phyloP scores from a whole-genome alignment of 2,329 filamentous ascomycete genomes.

The Hymenoscyphus linearis region DNA sequence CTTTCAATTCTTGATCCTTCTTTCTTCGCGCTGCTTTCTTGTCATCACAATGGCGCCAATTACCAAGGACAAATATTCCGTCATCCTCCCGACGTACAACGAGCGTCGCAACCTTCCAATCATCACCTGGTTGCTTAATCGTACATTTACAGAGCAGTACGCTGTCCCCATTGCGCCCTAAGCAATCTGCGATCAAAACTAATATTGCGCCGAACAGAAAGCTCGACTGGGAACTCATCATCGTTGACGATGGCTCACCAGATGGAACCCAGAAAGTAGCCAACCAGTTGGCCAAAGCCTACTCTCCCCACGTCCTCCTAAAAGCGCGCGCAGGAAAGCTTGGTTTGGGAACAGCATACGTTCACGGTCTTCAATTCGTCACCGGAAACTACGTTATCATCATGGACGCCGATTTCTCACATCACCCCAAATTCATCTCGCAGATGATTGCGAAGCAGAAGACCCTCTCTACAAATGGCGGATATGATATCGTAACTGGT shows the following conservation, averaged over 20 bases:
- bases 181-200: not conserved
- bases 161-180: constrained; percentile 26
- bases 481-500: constrained; percentile 95
- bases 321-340: constrained; percentile 76
- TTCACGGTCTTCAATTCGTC: constrained; percentile 61
- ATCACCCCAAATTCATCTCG: constrained; percentile 98
- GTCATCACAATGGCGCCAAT: constrained; percentile 1
- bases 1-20: constrained; percentile 1
- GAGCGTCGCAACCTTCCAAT: constrained; percentile 96
- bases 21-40: not conserved
- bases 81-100: constrained; percentile 97
- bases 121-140: constrained; percentile 79
- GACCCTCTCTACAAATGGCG: constrained; percentile 42
- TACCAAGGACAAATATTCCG: constrained; percentile 77
- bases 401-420: constrained; percentile 99
- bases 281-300: constrained; percentile 82
- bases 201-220: constrained; percentile 49
- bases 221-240: constrained; percentile 94
- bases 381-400: constrained; percentile 97
- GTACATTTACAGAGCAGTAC: constrained; percentile 84
- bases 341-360: constrained; percentile 30
- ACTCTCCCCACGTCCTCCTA: constrained; percentile 73
- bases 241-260: constrained; percentile 96
- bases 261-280: constrained; percentile 92
- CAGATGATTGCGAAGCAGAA: constrained; percentile 83